Conservation (phyloP, 2,329 filamentous ascomycete genomes). For the Fusarium sp. region DNA sequence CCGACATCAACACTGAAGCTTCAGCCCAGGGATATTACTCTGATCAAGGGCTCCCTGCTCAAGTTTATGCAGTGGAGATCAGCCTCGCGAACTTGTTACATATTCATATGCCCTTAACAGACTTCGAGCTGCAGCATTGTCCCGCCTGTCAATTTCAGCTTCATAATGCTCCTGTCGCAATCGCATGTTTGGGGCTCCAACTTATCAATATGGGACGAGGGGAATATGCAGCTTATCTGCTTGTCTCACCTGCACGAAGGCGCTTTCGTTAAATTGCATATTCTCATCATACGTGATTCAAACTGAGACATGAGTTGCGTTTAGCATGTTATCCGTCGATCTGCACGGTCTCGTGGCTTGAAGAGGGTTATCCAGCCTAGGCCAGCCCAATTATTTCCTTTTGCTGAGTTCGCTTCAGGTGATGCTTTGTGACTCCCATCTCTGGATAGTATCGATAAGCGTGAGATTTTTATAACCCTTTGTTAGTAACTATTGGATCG, state of each 20-base stretch:
- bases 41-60: slow-evolving; percentile 23
- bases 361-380: background rate
- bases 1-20: slow-evolving; percentile 34
- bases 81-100: slow-evolving; percentile 2
- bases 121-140: background rate
- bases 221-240: slow-evolving; percentile 6
- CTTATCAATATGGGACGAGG: slow-evolving; percentile 18
- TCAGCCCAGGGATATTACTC: slow-evolving; percentile 41
- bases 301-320: slow-evolving; percentile 19
- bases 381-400: background rate
- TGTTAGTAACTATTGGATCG: background rate
- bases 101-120: background rate
- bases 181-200: background rate
- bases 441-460: background rate
- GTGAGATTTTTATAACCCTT: background rate
- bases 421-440: background rate
- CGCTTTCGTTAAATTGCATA: background rate
- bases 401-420: background rate
- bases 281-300: background rate
- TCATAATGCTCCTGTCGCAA: background rate
- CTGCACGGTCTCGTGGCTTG: background rate
- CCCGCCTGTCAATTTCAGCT: background rate
- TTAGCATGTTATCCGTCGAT: background rate
- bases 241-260: slow-evolving; percentile 24
- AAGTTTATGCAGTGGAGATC: slow-evolving; percentile 25